These are phyloP conservation scores for Corrigiola litoralis DNA, from an alignment of 179 eudicot species.

Conservation along the genomic window DNA sequence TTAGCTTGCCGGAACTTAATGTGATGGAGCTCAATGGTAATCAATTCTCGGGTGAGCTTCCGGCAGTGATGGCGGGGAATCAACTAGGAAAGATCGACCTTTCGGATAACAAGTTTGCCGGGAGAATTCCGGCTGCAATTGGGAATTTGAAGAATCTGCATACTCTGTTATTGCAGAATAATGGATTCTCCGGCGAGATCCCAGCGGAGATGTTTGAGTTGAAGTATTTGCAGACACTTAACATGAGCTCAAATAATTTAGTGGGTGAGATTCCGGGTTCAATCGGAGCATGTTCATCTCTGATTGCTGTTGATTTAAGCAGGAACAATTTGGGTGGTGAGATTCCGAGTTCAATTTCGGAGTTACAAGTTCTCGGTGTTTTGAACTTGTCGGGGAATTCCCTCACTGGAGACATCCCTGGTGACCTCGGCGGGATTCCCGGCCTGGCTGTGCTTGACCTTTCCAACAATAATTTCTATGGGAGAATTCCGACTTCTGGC, in stretches of 20 bases:
- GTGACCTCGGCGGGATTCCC: conserved; percentile 35
- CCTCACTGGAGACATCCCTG: conserved; percentile 58
- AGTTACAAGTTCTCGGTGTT: conserved; percentile 30
- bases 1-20: conserved; percentile 41
- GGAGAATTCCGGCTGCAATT: conserved; percentile 45
- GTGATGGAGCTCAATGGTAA: conserved; percentile 57
- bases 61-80: conserved; percentile 36
- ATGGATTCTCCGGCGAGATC: conserved; percentile 53
- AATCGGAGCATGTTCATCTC: conserved; percentile 32
- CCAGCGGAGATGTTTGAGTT: conserved; percentile 46
- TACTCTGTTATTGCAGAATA: conserved; percentile 37
- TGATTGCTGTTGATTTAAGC: conserved; percentile 61
- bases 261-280: conserved; percentile 52
- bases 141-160: conserved; percentile 33
- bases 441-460: conserved; percentile 60
- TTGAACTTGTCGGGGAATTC: conserved; percentile 57
- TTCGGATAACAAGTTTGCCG: conserved; percentile 55
- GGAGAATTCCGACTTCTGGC: conserved; percentile 47
- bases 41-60: conserved; percentile 61
- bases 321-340: conserved; percentile 46
- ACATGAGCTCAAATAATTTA: conserved; percentile 46
- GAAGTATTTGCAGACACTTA: conserved; percentile 29
- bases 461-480: conserved; percentile 63
- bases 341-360: conserved; percentile 44
- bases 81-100: conserved; percentile 32